A percentile compares a stretch with the other conserved stretches of the same genome.
phyloP scores from a whole-genome alignment of 2,329 filamentous ascomycete genomes.

The Microdochium bolleyi region DNA sequence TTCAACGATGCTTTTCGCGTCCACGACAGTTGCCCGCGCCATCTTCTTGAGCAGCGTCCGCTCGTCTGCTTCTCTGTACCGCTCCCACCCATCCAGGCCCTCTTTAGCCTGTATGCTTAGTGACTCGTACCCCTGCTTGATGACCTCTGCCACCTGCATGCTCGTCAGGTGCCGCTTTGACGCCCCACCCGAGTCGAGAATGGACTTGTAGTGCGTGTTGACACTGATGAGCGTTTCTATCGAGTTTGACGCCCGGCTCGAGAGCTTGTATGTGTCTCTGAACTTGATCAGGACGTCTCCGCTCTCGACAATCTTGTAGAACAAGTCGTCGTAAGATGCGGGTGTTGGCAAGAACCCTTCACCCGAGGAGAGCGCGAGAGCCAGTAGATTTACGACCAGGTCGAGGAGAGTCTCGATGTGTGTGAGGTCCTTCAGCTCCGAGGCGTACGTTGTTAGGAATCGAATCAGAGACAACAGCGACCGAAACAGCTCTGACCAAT shows the following conservation, averaged over 20 bases:
- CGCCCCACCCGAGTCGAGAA: constrained; percentile 47
- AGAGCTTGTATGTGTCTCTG: constrained; percentile 63
- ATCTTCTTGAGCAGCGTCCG: constrained; percentile 80
- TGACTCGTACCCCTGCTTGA: constrained; percentile 95
- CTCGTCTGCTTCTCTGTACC: constrained; percentile 80
- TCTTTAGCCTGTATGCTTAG: constrained; percentile 85
- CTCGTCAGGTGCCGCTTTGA: constrained; percentile 66
- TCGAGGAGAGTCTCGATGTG: constrained; percentile 69
- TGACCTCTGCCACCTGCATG: constrained; percentile 78
- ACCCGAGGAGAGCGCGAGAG: constrained; percentile 75
- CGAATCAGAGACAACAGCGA: constrained; percentile 80
- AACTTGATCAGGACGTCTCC: constrained; percentile 79
- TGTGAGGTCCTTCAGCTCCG: constrained; percentile 62
- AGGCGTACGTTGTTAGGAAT: constrained; percentile 80
- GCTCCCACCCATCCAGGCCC: constrained; percentile 77
- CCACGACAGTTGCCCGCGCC: constrained; percentile 65
- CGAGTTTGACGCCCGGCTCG: constrained; percentile 53
- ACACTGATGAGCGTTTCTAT: constrained; percentile 82
- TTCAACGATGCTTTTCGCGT: constrained; percentile 45
- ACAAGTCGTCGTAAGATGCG: constrained; percentile 87
- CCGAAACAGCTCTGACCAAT: constrained; percentile 94
- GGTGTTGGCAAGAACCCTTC: constrained; percentile 87
- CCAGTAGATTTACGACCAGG: constrained; percentile 73
- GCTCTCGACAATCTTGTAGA: constrained; percentile 95
- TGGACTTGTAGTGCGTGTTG: constrained; percentile 76